phyloP scores from a whole-genome alignment of 2,329 filamentous ascomycete species.

The Parafenestella ontariensis region DNA sequence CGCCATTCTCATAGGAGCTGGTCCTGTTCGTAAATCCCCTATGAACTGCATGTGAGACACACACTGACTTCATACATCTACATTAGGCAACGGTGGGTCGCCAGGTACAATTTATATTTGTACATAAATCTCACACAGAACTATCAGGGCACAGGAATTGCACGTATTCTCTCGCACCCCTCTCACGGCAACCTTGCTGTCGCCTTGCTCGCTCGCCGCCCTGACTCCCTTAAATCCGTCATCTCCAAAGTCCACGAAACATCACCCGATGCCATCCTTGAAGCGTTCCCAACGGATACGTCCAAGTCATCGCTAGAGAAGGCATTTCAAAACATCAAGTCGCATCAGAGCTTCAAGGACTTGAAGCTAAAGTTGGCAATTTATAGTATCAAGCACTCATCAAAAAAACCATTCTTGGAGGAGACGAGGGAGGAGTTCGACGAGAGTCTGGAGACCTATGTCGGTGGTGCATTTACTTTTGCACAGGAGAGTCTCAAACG shows the following conservation, averaged over 20 bases:
- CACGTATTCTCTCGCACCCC: conserved; percentile 59
- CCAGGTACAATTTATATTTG: conserved; percentile 7
- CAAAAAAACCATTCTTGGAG: conserved; percentile 63
- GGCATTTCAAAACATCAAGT: conserved; percentile 59
- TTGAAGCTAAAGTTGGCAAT: conserved; percentile 62
- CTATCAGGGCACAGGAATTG: conserved; percentile 61
- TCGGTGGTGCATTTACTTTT: conserved; percentile 64
- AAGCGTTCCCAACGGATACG: conserved; percentile 62
- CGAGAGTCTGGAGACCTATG: conserved; percentile 60
- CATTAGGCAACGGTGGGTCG: conserved; percentile 6
- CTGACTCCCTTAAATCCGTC: conserved; percentile 54
- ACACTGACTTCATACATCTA: too few relatives aligned
- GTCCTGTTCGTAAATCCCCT: too few relatives aligned
- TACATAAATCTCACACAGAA: not conserved
- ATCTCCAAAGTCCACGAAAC: conserved; percentile 52
- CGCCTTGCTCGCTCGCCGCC: conserved; percentile 60
- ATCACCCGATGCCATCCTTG: conserved; percentile 55
- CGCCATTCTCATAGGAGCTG: conserved; percentile 44
- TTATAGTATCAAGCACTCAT: conserved; percentile 64
- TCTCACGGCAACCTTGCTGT: conserved; percentile 63
- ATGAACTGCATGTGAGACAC: too few relatives aligned
- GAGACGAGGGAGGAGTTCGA: conserved; percentile 58
- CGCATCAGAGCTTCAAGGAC: conserved; percentile 55
- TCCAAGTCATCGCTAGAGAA: conserved; percentile 55
- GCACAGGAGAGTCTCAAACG: conserved; percentile 60